Evolutionary conservation across 2,329 filamentous ascomycete species (phyloP), one percentile per base, ranked within the genome.

Genomic region (Geosmithia morbida): DNA sequence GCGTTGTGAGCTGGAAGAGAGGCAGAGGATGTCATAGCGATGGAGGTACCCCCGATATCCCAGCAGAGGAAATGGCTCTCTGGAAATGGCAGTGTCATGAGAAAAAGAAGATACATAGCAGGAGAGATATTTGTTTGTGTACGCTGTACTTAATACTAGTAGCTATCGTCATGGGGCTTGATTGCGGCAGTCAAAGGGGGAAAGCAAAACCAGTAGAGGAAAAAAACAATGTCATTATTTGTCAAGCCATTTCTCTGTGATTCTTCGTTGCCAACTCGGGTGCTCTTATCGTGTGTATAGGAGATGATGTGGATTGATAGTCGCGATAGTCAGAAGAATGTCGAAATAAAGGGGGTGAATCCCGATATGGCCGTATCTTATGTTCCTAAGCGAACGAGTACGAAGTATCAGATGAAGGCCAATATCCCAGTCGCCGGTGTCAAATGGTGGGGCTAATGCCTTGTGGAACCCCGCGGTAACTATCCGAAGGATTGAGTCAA

Each of bases 51-150:
- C 22, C 22, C 22, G 22, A 26, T 26, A 26, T 37, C 33, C 33
- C 33, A 13, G 11, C 33, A 37, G 14, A 37, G 10, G 33, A 37
- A 37, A 37, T 37, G 33, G 33, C 10, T 3, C 33, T 37, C 19
- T n/a, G 42, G 17, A 20, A 2, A 29, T 16, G 33, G 11, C 33
- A 37, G 33, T 37, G 13, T 37, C 33, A 37, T 37, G 33, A 16
- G 20, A 42, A 18, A 20, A 19, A 45, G 14, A 19, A 39, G 19
- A 39, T 47, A 18, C 17, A 49, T 39, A 19, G 63, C 62, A 57
- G 55, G 55, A 14, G 48, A 50, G 46, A 37, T 51, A 22, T 55
- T 44, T 55, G 53, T 37, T 37, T 37, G 33, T 37, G 33, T 16
- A 11, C 33, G 10, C 33, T 37, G 33, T 37, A 37, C 10, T 37